Evolutionary conservation across 768 basidiomycete genomes (phyloP), one percentile per base, ranked within the genome.

Genomic region (Pisolithus marmoratus): DNA sequence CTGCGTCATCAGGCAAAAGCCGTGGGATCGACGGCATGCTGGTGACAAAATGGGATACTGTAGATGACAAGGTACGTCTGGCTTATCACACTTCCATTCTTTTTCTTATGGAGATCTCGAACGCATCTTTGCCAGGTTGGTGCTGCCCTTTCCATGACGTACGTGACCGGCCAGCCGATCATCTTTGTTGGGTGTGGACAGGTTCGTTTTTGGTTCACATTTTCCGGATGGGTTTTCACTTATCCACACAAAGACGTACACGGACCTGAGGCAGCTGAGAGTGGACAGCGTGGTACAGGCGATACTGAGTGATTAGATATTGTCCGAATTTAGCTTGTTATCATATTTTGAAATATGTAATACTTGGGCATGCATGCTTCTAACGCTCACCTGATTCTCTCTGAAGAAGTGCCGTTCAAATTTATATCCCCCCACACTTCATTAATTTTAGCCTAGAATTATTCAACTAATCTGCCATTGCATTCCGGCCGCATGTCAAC

Each of bases 1-100:
- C 85, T 17, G 80, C 82, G 6, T 80, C 83, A 0, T 49, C 63
- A 14, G 80, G 81, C 9, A 83, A 83, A 65, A 86, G 86, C 46
- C 82, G 96, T 20, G 96, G 96, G 5, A 95, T 99, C 55, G 96
- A 99, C 65, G 96, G 95, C 23, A 98, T 96, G 87, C 75, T 99
- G 41, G 83, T 99, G 53, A 99, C 96, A 29, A 99, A 99, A 70
- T 98, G 96, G 87, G 96, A 99, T 63, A 98, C 95, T 2, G 96
- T 98, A 20, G 92, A 94, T 62, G 92, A 94, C 72, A 94, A 94
- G 81, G 94, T 89, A 51, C 50, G 79, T 67, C 5, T 14, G 34
- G 15, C 12, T 15, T 34, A 34, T 34, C 34, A 34, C 12, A 15
- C 34, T 34, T 34, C 34, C 34, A 34, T 34, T 14, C 34, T 15